Conservation (phyloP, 2,329 filamentous ascomycete species). For the Botrytis sinoallii region DNA sequence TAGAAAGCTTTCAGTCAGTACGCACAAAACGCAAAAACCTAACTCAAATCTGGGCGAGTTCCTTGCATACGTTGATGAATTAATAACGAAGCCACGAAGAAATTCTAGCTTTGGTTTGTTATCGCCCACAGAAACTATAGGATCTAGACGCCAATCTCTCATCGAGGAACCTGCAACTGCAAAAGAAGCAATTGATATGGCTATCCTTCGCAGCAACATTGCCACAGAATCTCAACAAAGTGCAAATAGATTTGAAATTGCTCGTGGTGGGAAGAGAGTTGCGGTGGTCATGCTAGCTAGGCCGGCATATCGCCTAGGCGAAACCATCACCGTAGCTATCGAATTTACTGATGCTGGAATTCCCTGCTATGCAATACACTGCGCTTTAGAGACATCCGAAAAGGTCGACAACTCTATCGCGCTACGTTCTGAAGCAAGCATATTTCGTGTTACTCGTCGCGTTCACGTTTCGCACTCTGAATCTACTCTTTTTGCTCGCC, state of each 20-base stretch:
- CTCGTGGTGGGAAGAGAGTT: conserved; percentile 86
- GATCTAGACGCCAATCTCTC: conserved; percentile 53
- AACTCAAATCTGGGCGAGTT: conserved; percentile 59
- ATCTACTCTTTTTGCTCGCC: conserved; percentile 75
- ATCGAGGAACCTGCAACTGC: conserved; percentile 58
- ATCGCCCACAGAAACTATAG: conserved; percentile 62
- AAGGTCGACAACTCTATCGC: conserved; percentile 77
- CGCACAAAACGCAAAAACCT: conserved; percentile 33
- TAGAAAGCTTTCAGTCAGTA: conserved; percentile 27
- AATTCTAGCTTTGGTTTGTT: conserved; percentile 59
- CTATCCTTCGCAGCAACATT: conserved; percentile 79
- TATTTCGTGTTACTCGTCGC: conserved; percentile 81
- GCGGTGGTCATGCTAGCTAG: conserved; percentile 86
- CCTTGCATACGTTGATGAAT: conserved; percentile 71
- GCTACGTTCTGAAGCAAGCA: conserved; percentile 78
- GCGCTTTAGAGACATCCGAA: conserved; percentile 83
- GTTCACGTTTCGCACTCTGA: conserved; percentile 76
- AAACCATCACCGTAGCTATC: conserved; percentile 77
- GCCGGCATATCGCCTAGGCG: conserved; percentile 84
- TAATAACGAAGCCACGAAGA: conserved; percentile 59
- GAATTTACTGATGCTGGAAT: conserved; percentile 78
- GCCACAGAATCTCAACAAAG: conserved; percentile 68
- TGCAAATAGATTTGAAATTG: conserved; percentile 92
- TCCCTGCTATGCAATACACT: conserved; percentile 80
- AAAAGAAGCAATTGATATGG: conserved; percentile 86